Percentiles rank a stretch among this genome's conserved stretches.
Evolutionary conservation across 2,329 filamentous ascomycete species (phyloP).

Genomic region (Monosporascus sp.): DNA sequence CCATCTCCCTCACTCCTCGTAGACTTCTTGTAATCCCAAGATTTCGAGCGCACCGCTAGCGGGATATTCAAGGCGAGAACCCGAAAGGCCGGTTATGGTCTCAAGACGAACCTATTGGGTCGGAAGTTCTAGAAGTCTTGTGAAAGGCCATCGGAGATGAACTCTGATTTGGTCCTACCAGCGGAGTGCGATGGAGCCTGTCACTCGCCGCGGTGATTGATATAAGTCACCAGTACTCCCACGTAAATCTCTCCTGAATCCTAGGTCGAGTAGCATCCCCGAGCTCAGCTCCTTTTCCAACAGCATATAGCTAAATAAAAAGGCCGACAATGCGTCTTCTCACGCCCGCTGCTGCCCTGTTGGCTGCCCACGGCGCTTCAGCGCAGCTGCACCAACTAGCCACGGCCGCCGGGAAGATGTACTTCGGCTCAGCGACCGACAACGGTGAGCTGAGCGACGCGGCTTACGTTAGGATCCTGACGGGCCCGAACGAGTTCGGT

Average conservation of each 20-base stretch:
- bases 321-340: neutral
- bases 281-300: too few species aligned
- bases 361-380: constrained; percentile 12
- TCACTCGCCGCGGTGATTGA: too few species aligned
- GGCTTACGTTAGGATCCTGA: constrained; percentile 50
- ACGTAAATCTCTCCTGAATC: neutral
- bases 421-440: constrained; percentile 62
- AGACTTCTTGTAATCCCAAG: neutral
- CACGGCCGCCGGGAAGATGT: constrained; percentile 49
- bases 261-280: too few species aligned
- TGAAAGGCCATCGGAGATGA: too few species aligned
- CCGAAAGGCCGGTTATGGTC: too few species aligned
- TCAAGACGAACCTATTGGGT: neutral
- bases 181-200: too few species aligned
- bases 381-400: constrained; percentile 47
- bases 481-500: constrained; percentile 54
- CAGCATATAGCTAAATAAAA: too few species aligned
- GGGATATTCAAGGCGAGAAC: too few species aligned
- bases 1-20: neutral
- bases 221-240: too few species aligned
- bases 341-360: constrained; percentile 3
- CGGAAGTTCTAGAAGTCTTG: too few species aligned
- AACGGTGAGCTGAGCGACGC: constrained; percentile 49
- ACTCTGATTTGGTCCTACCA: too few species aligned
- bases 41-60: neutral